A percentile compares a stretch with the other conserved stretches of the same genome.
Evolutionary conservation across 2,329 filamentous ascomycete species (phyloP).

Genomic region (Fusarium pseudoanthophilum): DNA sequence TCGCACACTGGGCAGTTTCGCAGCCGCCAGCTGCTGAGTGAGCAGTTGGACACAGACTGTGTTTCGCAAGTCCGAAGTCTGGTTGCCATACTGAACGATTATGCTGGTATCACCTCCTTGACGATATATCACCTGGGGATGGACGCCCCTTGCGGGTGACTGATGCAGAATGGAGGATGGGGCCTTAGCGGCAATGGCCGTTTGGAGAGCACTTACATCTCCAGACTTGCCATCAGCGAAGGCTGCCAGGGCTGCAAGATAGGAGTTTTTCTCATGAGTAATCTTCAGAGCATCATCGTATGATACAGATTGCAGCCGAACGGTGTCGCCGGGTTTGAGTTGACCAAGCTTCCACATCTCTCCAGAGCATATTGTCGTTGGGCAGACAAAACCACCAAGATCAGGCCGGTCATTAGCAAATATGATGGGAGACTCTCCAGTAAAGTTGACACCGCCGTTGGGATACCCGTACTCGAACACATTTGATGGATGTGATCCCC

Average conservation of each 20-base stretch:
- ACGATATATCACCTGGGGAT: background rate
- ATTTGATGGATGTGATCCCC: constrained; percentile 70
- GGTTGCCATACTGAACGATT: background rate
- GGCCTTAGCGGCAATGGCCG: no score
- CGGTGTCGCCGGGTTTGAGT: constrained; percentile 46
- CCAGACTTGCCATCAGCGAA: background rate
- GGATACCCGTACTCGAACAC: constrained; percentile 30
- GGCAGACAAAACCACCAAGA: constrained; percentile 48
- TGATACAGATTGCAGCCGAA: constrained; percentile 25
- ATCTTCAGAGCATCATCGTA: background rate
- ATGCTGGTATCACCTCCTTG: background rate
- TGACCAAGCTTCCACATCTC: constrained; percentile 53
- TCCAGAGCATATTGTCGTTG: constrained; percentile 45
- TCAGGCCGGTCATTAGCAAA: constrained; percentile 49
- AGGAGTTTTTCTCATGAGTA: background rate
- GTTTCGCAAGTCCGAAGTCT: background rate
- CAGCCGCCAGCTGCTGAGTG: background rate
- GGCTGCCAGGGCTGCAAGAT: background rate
- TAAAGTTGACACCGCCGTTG: constrained; percentile 47
- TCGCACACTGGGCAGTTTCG: background rate
- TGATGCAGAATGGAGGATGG: background rate
- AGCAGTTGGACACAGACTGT: background rate
- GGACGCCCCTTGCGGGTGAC: background rate
- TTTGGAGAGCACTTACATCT: background rate
- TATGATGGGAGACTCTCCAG: constrained; percentile 50